Evolutionary conservation across 1,284 basidiomycete genomes (phyloP).

Genomic region (Kalmanozyma brasiliensis): DNA sequence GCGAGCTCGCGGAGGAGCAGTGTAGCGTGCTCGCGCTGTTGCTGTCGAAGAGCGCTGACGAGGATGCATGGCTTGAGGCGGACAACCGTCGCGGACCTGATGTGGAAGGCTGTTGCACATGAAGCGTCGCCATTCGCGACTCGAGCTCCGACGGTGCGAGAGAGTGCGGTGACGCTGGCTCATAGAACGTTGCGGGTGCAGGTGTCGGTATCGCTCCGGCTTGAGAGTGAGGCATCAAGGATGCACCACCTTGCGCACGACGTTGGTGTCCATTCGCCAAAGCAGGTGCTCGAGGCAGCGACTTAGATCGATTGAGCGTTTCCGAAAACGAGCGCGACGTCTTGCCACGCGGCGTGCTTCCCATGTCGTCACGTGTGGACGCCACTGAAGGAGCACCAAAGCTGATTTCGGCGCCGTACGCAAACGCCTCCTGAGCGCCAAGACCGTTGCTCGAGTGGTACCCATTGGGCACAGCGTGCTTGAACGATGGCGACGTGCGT

Average conservation of each 20-base stretch:
- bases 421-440: slow-evolving; percentile 52
- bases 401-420: slow-evolving; percentile 58
- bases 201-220: slow-evolving; percentile 11
- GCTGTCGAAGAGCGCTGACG: slow-evolving; percentile 39
- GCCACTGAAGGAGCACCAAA: slow-evolving; percentile 40
- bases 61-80: slow-evolving; percentile 36
- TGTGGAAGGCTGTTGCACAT: slow-evolving; percentile 20
- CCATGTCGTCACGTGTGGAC: slow-evolving; percentile 37
- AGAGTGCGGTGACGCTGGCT: slow-evolving; percentile 16
- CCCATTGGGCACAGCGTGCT: slow-evolving; percentile 41
- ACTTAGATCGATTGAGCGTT: slow-evolving; percentile 55
- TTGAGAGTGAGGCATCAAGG: slow-evolving; percentile 12
- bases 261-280: slow-evolving; percentile 22
- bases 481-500: slow-evolving; percentile 51
- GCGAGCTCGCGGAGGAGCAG: slow-evolving; percentile 39
- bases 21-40: slow-evolving; percentile 34
- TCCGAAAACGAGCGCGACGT: slow-evolving; percentile 54
- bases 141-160: slow-evolving; percentile 30
- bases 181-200: slow-evolving; percentile 19
- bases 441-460: slow-evolving; percentile 13
- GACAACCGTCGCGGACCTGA: slow-evolving; percentile 23
- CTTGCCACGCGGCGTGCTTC: slow-evolving; percentile 36
- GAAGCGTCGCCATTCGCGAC: slow-evolving; percentile 28
- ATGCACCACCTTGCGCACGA: slow-evolving; percentile 7
- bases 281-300: slow-evolving; percentile 38